Percentiles rank a stretch among this genome's conserved stretches.
phyloP scores from a whole-genome alignment of 257 asterid species.

The Verbascum thapsus region DNA sequence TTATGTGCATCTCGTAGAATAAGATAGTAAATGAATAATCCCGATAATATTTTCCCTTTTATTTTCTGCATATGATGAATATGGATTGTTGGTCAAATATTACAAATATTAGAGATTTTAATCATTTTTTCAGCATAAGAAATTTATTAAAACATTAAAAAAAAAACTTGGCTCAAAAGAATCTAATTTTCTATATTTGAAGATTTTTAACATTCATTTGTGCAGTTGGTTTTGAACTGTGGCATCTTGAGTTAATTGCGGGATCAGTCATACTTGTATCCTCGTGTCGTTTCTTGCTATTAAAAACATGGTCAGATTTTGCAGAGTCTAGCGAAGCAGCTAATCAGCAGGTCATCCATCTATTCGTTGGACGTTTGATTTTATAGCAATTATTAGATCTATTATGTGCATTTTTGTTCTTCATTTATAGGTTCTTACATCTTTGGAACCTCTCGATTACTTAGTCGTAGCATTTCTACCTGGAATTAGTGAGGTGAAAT shows the following conservation, averaged over 20 bases:
- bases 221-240: constrained; percentile 68
- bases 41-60: neutral
- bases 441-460: constrained; percentile 81
- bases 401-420: neutral
- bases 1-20: constrained; percentile 14
- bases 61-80: constrained; percentile 1
- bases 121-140: too few relatives aligned
- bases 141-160: too few relatives aligned
- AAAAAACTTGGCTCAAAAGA: too few relatives aligned
- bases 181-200: neutral
- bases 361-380: neutral
- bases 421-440: constrained; percentile 65
- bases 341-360: constrained; percentile 62
- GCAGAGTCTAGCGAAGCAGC: constrained; percentile 85
- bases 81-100: too few relatives aligned
- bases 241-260: constrained; percentile 72
- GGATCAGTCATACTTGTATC: constrained; percentile 76
- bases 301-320: constrained; percentile 83
- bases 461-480: constrained; percentile 80
- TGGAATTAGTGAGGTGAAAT: constrained; percentile 75
- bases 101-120: too few relatives aligned
- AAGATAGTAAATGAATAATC: neutral
- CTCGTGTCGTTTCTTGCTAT: constrained; percentile 66
- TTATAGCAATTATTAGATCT: neutral
- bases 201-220: neutral